Conservation (phyloP, 768 basidiomycete genomes). For the Leccinum broughii region DNA sequence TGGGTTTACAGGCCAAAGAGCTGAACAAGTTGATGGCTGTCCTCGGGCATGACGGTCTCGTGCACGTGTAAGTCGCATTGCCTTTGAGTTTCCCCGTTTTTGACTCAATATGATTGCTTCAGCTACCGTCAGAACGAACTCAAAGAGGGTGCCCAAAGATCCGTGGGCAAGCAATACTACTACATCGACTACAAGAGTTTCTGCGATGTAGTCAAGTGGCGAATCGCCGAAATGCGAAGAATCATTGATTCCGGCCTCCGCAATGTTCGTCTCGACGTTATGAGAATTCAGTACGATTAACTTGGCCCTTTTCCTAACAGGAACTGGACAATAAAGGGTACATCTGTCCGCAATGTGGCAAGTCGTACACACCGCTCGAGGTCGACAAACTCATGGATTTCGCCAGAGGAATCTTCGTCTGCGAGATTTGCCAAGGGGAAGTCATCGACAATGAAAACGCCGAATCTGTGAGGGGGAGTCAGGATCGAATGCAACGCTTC, state of each 20-base stretch:
- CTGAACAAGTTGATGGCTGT: conserved; percentile 86
- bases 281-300: not conserved
- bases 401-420: conserved; percentile 62
- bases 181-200: conserved; percentile 95
- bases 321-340: conserved; percentile 98
- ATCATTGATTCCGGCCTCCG: conserved; percentile 87
- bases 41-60: conserved; percentile 73
- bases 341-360: conserved; percentile 86
- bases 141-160: conserved; percentile 85
- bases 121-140: conserved; percentile 86
- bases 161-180: conserved; percentile 89
- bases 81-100: not conserved
- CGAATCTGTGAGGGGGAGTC: conserved; percentile 78
- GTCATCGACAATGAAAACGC: conserved; percentile 91
- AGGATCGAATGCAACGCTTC: conserved; percentile 95
- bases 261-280: conserved; percentile 55
- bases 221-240: conserved; percentile 88
- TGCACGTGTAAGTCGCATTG: conserved; percentile 62
- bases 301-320: conserved; percentile 39
- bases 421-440: conserved; percentile 86
- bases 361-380: conserved; percentile 83
- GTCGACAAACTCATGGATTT: conserved; percentile 83
- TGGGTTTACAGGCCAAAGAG: conserved; percentile 89
- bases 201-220: conserved; percentile 98
- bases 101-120: conserved; percentile 6